phyloP scores from a whole-genome alignment of 441 rosid genomes.

The Pelargonium fulgidum region DNA sequence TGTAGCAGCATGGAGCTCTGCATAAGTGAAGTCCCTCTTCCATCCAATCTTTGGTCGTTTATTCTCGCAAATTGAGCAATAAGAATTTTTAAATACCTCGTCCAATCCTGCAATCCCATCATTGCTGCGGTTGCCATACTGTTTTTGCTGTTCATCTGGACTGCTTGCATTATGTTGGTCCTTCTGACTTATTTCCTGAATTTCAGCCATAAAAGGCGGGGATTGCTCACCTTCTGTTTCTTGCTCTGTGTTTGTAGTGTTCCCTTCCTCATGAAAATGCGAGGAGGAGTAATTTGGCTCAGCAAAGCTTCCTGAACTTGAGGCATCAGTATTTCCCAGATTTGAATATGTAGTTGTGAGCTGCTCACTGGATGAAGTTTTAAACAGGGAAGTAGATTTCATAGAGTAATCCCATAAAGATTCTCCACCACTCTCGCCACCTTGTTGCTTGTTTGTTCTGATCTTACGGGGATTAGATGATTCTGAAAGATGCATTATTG shows the following conservation, averaged over 20 bases:
- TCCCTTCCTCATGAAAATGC: constrained; percentile 24
- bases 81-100: constrained; percentile 19
- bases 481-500: constrained; percentile 18
- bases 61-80: constrained; percentile 32
- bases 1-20: constrained; percentile 49
- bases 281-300: constrained; percentile 19
- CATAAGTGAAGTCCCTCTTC: constrained; percentile 34
- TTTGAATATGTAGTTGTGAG: constrained; percentile 15
- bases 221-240: constrained; percentile 29
- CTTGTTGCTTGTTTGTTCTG: constrained; percentile 20
- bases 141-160: constrained; percentile 24
- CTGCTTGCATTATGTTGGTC: constrained; percentile 12
- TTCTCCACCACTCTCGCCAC: constrained; percentile 21
- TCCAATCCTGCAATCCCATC: constrained; percentile 29
- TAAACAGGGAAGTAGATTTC: constrained; percentile 18
- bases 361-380: constrained; percentile 25
- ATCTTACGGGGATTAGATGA: neutral
- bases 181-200: constrained; percentile 7
- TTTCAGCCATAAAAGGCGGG: constrained; percentile 7
- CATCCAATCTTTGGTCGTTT: constrained; percentile 26
- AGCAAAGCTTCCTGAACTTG: constrained; percentile 23
- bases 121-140: constrained; percentile 9
- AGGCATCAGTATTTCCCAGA: constrained; percentile 18
- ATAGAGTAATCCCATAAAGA: constrained; percentile 9
- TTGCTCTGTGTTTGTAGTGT: constrained; percentile 20